Conservation (phyloP, 2,329 filamentous ascomycete species). For the Epichloe elymi region DNA sequence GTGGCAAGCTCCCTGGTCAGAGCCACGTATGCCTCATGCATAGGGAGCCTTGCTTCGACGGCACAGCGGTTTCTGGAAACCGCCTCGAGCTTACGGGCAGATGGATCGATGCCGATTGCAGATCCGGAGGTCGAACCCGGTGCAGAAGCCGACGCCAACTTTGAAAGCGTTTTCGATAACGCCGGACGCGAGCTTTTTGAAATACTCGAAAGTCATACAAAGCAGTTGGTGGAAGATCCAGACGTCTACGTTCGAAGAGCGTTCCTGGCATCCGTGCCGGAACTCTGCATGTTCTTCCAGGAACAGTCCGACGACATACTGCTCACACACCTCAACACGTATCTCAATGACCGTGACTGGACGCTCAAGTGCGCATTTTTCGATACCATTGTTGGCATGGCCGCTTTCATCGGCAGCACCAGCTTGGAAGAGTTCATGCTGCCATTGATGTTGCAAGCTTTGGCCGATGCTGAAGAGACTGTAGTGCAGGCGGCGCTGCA, state of each 20-base stretch:
- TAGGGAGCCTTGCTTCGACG: conserved; percentile 77
- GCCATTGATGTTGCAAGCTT: conserved; percentile 86
- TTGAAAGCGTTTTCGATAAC: conserved; percentile 76
- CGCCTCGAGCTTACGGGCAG: conserved; percentile 74
- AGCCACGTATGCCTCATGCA: conserved; percentile 83
- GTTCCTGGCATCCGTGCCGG: conserved; percentile 81
- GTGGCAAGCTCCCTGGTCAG: conserved; percentile 59
- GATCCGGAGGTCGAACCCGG: conserved; percentile 72
- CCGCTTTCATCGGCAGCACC: conserved; percentile 75
- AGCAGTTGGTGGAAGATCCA: conserved; percentile 73
- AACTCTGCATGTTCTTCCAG: conserved; percentile 89
- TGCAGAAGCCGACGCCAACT: conserved; percentile 51
- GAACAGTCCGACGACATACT: conserved; percentile 93
- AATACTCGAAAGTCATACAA: conserved; percentile 78
- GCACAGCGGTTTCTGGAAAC: conserved; percentile 79
- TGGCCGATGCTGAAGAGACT: conserved; percentile 86
- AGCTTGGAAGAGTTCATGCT: conserved; percentile 91
- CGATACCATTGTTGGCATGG: conserved; percentile 85
- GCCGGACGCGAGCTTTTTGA: conserved; percentile 72
- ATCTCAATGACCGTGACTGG: conserved; percentile 94
- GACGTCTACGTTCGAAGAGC: conserved; percentile 79
- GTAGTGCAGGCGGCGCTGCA: conserved; percentile 85
- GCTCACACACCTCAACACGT: conserved; percentile 89
- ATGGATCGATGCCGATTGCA: conserved; percentile 63
- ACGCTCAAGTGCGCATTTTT: conserved; percentile 94